Base-by-base conservation (phyloP, 352 stramenopile genomes). In the Saprolegnia diclina region DNA sequence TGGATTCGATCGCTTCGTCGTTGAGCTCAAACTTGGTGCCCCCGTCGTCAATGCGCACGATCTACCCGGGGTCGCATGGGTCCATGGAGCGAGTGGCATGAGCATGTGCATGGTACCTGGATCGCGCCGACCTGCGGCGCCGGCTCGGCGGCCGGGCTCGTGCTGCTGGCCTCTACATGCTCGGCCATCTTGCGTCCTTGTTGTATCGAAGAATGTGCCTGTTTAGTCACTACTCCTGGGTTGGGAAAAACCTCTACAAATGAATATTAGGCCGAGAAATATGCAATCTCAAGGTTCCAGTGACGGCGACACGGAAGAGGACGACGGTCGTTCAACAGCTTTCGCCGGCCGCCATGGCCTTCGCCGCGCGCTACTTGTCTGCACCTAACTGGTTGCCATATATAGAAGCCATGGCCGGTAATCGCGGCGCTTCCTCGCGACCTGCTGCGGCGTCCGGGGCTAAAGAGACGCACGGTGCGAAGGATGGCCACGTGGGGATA, bases 11-110 rank as follows among this genome's bases (percentile, higher is more conserved):
- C 55, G 80, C 84, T 37, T 75, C 59, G 62, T 90, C 84, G 67
- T 94, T 80, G 40, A 94, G 76, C 67, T 83, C 77, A 77, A 95
- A 95, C 73, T 90, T 93, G 32, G 81, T 93, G 72, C 84, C 85
- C 78, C 93, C 83, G 0, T 92, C 85, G 61, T 95, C 90, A 61
- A 95, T 95, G 72, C 80, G 90, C 68, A 95, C 85, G 67, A 95
- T 93, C 80, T 89, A 67, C 37, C 22, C 38, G 16, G 14, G 16
- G 14, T 14, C 1, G 18, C 5, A 62, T n/a, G 22, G 19, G 11
- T 1, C 14, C 22, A n/a, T 62, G 21, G 54, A 62, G 54, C 16
- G 13, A 6, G 11, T 26, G 11, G 7, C 0, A 44, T 0, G 56
- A 16, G 9, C 29, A 64, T 35, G 29, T 64, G 56, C 56, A 50